Evolutionary conservation across 208 protist species (phyloP).

Genomic region (Leishmania mexicana): DNA sequence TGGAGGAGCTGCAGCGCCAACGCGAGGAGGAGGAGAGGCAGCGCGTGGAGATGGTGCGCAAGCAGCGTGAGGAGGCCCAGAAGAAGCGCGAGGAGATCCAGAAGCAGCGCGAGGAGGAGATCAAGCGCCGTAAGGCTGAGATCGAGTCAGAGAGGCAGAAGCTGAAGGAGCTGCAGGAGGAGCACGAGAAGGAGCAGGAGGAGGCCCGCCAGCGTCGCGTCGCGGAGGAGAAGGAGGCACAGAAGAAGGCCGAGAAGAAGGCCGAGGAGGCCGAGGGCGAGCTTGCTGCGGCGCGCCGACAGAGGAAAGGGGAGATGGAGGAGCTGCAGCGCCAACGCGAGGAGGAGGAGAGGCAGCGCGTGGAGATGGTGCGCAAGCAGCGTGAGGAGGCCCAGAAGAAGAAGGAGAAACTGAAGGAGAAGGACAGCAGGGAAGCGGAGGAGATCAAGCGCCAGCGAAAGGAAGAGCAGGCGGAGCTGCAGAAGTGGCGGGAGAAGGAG

Average conservation of each 20-base stretch:
- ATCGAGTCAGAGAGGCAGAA: slow-evolving; percentile 33
- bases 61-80: slow-evolving; percentile 36
- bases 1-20: slow-evolving; percentile 10
- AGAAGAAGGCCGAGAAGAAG: slow-evolving; percentile 27
- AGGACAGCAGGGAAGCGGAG: slow-evolving; percentile 12
- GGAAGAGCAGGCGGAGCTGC: slow-evolving; percentile 29
- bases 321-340: slow-evolving; percentile 28
- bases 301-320: slow-evolving; percentile 33
- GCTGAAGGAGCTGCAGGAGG: slow-evolving; percentile 43
- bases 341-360: slow-evolving; percentile 40
- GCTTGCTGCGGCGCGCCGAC: slow-evolving; percentile 9
- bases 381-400: slow-evolving; percentile 34
- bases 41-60: slow-evolving; percentile 24
- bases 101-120: slow-evolving; percentile 41
- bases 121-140: slow-evolving; percentile 38
- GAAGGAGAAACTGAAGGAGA: slow-evolving; percentile 33
- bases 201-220: slow-evolving; percentile 32
- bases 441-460: slow-evolving; percentile 41
- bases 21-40: slow-evolving; percentile 42
- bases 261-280: slow-evolving; percentile 20
- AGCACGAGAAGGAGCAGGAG: slow-evolving; percentile 39
- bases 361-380: slow-evolving; percentile 32
- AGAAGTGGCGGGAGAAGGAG: slow-evolving; percentile 40
- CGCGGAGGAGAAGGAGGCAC: slow-evolving; percentile 41
- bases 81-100: slow-evolving; percentile 36